phyloP scores from a whole-genome alignment of 805 yeast genomes.

The Schwanniomyces yamadae region DNA sequence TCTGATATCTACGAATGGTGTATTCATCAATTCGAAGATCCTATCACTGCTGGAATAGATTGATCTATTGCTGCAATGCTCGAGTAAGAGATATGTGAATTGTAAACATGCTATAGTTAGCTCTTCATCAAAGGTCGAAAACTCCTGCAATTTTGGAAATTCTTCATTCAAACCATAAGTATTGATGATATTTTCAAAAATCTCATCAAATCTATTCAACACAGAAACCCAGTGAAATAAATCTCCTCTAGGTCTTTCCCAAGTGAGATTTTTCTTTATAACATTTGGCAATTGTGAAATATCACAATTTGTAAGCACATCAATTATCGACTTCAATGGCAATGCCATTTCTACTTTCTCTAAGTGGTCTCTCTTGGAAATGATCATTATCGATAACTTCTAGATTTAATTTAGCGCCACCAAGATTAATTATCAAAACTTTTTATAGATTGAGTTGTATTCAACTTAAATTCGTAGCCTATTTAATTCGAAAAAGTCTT shows the following conservation, averaged over 20 bases:
- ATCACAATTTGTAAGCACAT: conserved; percentile 37
- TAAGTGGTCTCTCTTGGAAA: conserved; percentile 28
- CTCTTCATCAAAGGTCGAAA: conserved; percentile 46
- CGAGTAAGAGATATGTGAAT: conserved; percentile 63
- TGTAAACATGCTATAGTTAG: conserved; percentile 52
- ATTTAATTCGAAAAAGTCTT: too few species aligned
- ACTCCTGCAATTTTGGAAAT: conserved; percentile 44
- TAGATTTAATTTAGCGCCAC: too few species aligned
- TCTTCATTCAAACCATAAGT: conserved; percentile 54
- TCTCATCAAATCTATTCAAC: conserved; percentile 70
- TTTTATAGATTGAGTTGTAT: too few species aligned
- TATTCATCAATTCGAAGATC: conserved; percentile 55
- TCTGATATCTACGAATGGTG: conserved; percentile 60
- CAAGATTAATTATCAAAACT: too few species aligned
- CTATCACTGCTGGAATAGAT: conserved; percentile 67
- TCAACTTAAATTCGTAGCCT: too few species aligned
- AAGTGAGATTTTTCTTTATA: conserved; percentile 38
- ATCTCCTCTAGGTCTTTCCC: conserved; percentile 69
- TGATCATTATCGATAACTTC: too few species aligned
- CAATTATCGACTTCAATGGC: conserved; percentile 31
- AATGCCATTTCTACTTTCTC: conserved; percentile 28
- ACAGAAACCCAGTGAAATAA: conserved; percentile 75
- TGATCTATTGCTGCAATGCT: conserved; percentile 65
- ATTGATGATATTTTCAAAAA: conserved; percentile 53
- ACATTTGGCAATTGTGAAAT: conserved; percentile 39